Evolutionary conservation across 371 early-diverging fungal species (phyloP), one percentile per base, ranked within the genome.

Genomic region (Haplosporangium sp.): DNA sequence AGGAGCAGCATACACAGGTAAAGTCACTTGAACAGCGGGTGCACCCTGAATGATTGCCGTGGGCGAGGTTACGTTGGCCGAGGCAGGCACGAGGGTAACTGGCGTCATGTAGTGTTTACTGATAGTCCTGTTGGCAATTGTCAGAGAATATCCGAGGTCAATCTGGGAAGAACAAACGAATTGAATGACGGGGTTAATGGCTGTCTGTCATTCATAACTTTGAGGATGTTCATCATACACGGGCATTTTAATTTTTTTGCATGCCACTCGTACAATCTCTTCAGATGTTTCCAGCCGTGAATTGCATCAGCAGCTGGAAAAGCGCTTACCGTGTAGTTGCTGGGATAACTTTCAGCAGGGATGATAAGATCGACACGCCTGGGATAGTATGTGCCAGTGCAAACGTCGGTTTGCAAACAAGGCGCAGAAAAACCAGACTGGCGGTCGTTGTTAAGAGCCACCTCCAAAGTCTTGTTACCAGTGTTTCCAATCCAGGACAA

Each of bases 241-340:
- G n/a, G n/a, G n/a, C n/a, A n/a, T n/a, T n/a, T n/a, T n/a, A n/a
- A n/a, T n/a, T n/a, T n/a, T n/a, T n/a, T n/a, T n/a, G n/a, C n/a
- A n/a, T n/a, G n/a, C n/a, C n/a, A n/a, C n/a, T n/a, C n/a, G n/a
- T n/a, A n/a, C n/a, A n/a, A n/a, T n/a, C n/a, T n/a, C n/a, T n/a
- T n/a, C n/a, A n/a, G n/a, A n/a, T n/a, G n/a, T n/a, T n/a, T n/a
- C n/a, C n/a, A n/a, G n/a, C n/a, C n/a, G 43, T 7, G 43, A 43
- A 43, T 9, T 43, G 43, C 43, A 43, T 43, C 13, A 9, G 48
- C 2, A 48, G 14, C 48, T 48, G 11, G 4, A n/a, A 56, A 29
- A 11, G 12, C 6, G 43, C 79, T 68, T 59, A 79, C 79, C 10
- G 62, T 73, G 69, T 79, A 79, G 59, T 69, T 79, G 65, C 63